Evolutionary conservation across 257 asterid genomes (phyloP).

Genomic region (Solanum corneliomulleri): DNA sequence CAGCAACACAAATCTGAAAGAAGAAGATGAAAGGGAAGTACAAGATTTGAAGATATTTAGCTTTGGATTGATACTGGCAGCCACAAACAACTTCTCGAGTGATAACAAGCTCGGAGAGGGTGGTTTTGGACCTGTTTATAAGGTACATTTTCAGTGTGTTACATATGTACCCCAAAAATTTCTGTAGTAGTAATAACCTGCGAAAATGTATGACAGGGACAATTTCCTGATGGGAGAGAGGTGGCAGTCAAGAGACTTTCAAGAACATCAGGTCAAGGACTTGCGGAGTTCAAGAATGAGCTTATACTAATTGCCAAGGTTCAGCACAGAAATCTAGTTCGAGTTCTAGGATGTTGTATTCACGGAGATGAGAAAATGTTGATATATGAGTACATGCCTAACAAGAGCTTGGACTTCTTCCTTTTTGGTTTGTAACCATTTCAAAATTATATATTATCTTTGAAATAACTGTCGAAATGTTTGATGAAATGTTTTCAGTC

Average conservation of each 20-base stretch:
- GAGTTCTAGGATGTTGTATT: conserved; percentile 39
- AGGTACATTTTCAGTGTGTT: neutral
- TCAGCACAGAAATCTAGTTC: conserved; percentile 57
- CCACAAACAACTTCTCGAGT: conserved; percentile 37
- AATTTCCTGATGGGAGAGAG: conserved; percentile 33
- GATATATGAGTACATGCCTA: conserved; percentile 38
- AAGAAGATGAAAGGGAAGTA: conserved; percentile 18
- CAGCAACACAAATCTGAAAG: conserved; percentile 5
- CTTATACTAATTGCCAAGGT: conserved; percentile 46
- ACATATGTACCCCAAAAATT: neutral
- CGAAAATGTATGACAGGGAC: conserved; percentile 20
- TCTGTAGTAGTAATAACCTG: neutral
- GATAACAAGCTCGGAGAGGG: conserved; percentile 46
- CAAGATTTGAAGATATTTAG: conserved; percentile 34
- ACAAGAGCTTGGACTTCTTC: conserved; percentile 43
- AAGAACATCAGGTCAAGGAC: conserved; percentile 45
- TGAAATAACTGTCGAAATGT: neutral
- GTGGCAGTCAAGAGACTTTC: conserved; percentile 58
- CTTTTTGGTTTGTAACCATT: conserved; percentile 26
- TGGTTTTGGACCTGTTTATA: conserved; percentile 51
- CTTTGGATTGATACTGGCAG: conserved; percentile 28
- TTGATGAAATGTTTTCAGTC: neutral
- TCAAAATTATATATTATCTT: neutral
- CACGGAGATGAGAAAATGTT: conserved; percentile 52
- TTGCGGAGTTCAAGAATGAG: conserved; percentile 51